Conservation (phyloP, 1,284 basidiomycete genomes). For the Peniophora sp. region DNA sequence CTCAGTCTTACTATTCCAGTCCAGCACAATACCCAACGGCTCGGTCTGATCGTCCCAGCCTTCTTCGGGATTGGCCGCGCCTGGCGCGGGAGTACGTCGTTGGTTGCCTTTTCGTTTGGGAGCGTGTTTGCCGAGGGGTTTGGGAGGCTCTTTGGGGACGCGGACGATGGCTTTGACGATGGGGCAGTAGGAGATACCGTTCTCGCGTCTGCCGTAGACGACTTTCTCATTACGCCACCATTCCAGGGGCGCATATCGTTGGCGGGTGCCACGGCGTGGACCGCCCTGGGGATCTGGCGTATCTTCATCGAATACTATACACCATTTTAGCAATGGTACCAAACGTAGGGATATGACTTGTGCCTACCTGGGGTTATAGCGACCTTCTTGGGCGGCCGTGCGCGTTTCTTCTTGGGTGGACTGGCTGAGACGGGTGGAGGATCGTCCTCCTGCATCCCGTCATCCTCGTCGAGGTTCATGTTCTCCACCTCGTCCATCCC, state of each 20-base stretch:
- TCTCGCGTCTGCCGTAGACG: conserved; percentile 62
- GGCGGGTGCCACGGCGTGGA: conserved; percentile 68
- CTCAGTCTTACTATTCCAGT: conserved; percentile 57
- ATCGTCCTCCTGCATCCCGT: conserved; percentile 14
- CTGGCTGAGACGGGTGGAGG: background rate
- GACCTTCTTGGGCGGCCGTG: conserved; percentile 16
- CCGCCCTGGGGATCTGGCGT: conserved; percentile 52
- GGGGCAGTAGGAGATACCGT: conserved; percentile 56
- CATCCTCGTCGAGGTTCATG: conserved; percentile 22
- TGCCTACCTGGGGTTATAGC: conserved; percentile 18
- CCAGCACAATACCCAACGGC: conserved; percentile 59
- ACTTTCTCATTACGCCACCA: conserved; percentile 93
- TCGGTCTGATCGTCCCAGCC: conserved; percentile 85
- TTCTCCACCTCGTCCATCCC: conserved; percentile 34
- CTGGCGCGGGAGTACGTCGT: conserved; percentile 27
- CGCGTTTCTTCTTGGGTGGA: conserved; percentile 15
- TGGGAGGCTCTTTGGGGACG: conserved; percentile 59
- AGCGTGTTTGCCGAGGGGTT: conserved; percentile 38
- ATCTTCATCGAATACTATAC: conserved; percentile 1
- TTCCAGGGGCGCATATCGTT: conserved; percentile 73
- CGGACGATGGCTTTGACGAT: conserved; percentile 79
- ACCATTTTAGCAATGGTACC: background rate
- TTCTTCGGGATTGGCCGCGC: conserved; percentile 55
- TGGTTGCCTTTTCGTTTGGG: too few species aligned
- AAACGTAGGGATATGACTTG: background rate